These are phyloP conservation scores for Quercus phellos DNA, from an alignment of 331 rosid genomes.

Conservation along the genomic window DNA sequence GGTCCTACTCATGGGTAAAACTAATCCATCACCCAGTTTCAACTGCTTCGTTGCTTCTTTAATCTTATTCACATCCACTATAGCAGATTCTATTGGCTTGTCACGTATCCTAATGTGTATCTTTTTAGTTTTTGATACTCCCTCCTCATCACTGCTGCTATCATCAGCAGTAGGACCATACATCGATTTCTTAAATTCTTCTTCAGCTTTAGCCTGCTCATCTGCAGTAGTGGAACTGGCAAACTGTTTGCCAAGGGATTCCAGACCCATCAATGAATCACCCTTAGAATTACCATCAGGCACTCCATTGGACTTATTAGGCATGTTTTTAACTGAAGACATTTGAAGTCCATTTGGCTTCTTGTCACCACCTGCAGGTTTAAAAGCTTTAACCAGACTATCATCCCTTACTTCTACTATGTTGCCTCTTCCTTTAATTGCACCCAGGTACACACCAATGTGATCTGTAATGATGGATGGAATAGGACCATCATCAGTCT, in stretches of 20 bases:
- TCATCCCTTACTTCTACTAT: constrained; percentile 86
- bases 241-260: constrained; percentile 48
- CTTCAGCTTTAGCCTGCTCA: constrained; percentile 92
- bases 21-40: constrained; percentile 69
- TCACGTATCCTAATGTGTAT: constrained; percentile 84
- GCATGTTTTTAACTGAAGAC: constrained; percentile 33
- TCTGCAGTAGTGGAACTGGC: constrained; percentile 55
- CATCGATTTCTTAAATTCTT: constrained; percentile 93
- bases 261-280: constrained; percentile 60
- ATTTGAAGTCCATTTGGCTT: constrained; percentile 50
- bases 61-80: constrained; percentile 84
- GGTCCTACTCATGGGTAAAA: constrained; percentile 63
- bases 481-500: constrained; percentile 81
- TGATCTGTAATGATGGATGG: constrained; percentile 90
- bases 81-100: constrained; percentile 61
- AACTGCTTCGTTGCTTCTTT: constrained; percentile 93
- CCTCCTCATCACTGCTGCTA: constrained; percentile 98
- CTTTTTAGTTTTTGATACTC: constrained; percentile 68
- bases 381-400: constrained; percentile 71
- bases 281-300: constrained; percentile 47
- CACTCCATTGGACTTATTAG: constrained; percentile 43
- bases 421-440: constrained; percentile 88
- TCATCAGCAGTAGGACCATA: constrained; percentile 74
- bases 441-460: constrained; percentile 90
- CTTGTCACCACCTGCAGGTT: constrained; percentile 38